Evolutionary conservation across 176 grass and related monocot genomes (phyloP).

Genomic region (Cymbopogon citratus): DNA sequence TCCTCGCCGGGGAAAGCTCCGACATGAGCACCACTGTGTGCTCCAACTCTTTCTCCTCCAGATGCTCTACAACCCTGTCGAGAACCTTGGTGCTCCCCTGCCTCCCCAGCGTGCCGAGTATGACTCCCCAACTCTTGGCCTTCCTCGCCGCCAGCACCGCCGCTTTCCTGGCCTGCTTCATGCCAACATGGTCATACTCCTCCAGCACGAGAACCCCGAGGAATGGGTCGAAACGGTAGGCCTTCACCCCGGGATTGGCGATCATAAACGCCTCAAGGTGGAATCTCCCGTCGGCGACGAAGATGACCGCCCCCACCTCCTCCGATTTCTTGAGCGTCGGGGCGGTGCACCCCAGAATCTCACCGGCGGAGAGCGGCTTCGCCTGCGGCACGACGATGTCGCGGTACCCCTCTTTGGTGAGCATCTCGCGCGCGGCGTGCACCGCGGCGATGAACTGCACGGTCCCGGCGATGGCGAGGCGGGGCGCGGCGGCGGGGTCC

Average conservation of each 20-base stretch:
- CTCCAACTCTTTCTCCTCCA: constrained; percentile 86
- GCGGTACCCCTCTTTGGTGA: constrained; percentile 41
- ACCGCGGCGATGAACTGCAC: constrained; percentile 83
- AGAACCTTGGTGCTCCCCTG: constrained; percentile 75
- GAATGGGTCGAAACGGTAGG: constrained; percentile 82
- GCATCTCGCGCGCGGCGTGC: constrained; percentile 68
- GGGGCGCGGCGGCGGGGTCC: constrained; percentile 17
- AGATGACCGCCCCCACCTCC: constrained; percentile 50
- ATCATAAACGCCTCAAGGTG: constrained; percentile 98
- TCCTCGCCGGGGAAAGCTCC: constrained; percentile 71
- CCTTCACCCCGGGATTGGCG: constrained; percentile 70
- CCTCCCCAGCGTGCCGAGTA: constrained; percentile 75
- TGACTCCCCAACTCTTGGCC: constrained; percentile 69
- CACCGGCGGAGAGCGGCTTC: constrained; percentile 78
- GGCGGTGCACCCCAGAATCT: constrained; percentile 87
- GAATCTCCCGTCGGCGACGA: constrained; percentile 84
- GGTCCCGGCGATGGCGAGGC: constrained; percentile 76
- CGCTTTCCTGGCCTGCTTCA: constrained; percentile 88
- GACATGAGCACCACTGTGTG: constrained; percentile 88
- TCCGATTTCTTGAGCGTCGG: constrained; percentile 56
- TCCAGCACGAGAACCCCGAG: constrained; percentile 72
- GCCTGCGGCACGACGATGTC: constrained; percentile 72
- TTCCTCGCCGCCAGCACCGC: constrained; percentile 62
- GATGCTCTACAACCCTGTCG: constrained; percentile 70
- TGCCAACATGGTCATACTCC: constrained; percentile 81